These are phyloP conservation scores for Tricholoma bakamatsutake DNA, from an alignment of 768 basidiomycete species.

Conservation along the genomic window DNA sequence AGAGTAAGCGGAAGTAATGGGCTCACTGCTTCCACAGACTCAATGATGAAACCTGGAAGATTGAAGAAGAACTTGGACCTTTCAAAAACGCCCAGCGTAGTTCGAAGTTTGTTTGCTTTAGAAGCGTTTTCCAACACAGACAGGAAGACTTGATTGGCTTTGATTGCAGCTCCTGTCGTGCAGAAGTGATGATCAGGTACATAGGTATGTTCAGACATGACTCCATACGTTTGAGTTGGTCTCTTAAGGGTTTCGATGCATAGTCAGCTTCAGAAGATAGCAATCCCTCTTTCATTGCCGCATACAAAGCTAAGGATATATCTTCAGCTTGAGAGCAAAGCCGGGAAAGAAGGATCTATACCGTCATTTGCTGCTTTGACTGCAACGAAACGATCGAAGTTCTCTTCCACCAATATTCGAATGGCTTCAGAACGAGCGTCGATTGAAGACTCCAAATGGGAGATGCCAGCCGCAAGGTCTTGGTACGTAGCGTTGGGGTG, in stretches of 20 bases:
- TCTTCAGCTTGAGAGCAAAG: background rate
- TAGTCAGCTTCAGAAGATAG: slow-evolving; percentile 73
- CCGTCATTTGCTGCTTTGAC: slow-evolving; percentile 97
- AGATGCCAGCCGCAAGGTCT: slow-evolving; percentile 77
- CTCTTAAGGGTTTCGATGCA: slow-evolving; percentile 74
- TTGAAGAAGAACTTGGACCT: slow-evolving; percentile 98
- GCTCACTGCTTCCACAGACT: slow-evolving; percentile 81
- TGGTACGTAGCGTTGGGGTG: slow-evolving; percentile 96
- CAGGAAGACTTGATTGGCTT: slow-evolving; percentile 93
- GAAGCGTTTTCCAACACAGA: slow-evolving; percentile 94
- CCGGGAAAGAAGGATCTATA: slow-evolving; percentile 26
- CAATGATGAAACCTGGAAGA: slow-evolving; percentile 85
- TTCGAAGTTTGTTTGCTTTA: slow-evolving; percentile 88
- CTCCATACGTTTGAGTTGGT: slow-evolving; percentile 76
- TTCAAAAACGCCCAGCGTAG: slow-evolving; percentile 92
- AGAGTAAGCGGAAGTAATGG: background rate
- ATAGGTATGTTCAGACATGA: background rate
- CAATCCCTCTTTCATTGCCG: slow-evolving; percentile 90
- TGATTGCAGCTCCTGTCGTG: slow-evolving; percentile 72
- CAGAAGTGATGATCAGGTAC: background rate
- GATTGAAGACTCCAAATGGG: slow-evolving; percentile 69
- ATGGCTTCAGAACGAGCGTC: slow-evolving; percentile 94
- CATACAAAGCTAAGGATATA: slow-evolving; percentile 61
- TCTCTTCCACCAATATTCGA: slow-evolving; percentile 90
- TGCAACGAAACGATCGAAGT: slow-evolving; percentile 96